phyloP scores from a whole-genome alignment of 164 flowering plant species.

The Chimonanthus praecox region DNA sequence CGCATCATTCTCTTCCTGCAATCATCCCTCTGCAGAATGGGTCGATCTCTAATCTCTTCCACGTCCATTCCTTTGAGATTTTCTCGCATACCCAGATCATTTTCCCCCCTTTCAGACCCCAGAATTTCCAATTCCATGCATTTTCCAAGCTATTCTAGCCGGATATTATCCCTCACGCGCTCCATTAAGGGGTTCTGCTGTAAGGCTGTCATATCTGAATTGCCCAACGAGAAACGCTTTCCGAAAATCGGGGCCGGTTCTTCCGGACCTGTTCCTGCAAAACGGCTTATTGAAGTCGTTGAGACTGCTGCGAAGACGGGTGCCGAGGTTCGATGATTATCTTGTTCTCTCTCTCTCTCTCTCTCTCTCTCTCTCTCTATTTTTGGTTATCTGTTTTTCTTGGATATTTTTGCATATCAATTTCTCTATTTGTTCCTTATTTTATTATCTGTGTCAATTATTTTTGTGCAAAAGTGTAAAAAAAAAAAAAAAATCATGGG shows the following conservation, averaged over 20 bases:
- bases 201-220: slow-evolving; percentile 47
- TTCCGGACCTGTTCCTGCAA: slow-evolving; percentile 61
- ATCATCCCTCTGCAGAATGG: slow-evolving; percentile 14
- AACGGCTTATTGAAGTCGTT: slow-evolving; percentile 60
- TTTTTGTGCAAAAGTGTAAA: background rate
- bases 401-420: no score
- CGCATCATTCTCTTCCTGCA: no score
- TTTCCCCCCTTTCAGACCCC: slow-evolving; percentile 1
- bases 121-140: slow-evolving; percentile 4
- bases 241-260: slow-evolving; percentile 60
- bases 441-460: background rate
- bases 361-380: background rate
- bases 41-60: slow-evolving; percentile 14
- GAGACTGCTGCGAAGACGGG: slow-evolving; percentile 79
- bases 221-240: slow-evolving; percentile 29
- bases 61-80: slow-evolving; percentile 7
- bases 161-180: slow-evolving; percentile 1
- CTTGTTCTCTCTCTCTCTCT: background rate
- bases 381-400: no score
- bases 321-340: slow-evolving; percentile 48
- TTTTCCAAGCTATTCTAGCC: background rate
- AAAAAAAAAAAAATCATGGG: no score
- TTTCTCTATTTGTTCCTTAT: no score
- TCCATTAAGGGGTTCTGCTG: slow-evolving; percentile 13
- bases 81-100: slow-evolving; percentile 12